phyloP scores from a whole-genome alignment of 2,329 filamentous ascomycete species.

The Albophoma yamanashiensis region DNA sequence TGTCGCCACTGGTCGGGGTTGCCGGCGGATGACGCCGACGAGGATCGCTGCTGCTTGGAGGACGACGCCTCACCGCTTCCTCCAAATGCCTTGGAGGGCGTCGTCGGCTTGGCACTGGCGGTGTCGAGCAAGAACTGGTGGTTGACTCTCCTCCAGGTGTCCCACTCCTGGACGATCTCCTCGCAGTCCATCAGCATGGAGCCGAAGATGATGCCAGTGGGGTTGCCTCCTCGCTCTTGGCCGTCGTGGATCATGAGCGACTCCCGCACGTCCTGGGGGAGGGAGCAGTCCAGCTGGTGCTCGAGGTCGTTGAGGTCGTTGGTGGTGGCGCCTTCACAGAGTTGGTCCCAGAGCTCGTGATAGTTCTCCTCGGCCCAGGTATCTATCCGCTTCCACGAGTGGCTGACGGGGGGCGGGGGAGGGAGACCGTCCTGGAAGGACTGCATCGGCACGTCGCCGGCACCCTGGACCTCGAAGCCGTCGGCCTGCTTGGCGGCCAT shows the following conservation, averaged over 20 bases:
- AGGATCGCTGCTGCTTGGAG: slow-evolving; percentile 41
- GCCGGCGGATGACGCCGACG: slow-evolving; percentile 32
- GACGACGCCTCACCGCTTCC: slow-evolving; percentile 58
- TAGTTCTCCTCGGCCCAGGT: slow-evolving; percentile 92
- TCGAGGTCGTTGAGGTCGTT: slow-evolving; percentile 97
- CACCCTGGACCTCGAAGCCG: slow-evolving; percentile 58
- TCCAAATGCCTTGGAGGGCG: slow-evolving; percentile 61
- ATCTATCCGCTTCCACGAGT: slow-evolving; percentile 94
- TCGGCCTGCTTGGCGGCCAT: slow-evolving; percentile 55
- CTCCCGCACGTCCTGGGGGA: slow-evolving; percentile 88
- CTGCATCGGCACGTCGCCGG: slow-evolving; percentile 92
- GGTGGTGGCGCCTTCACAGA: slow-evolving; percentile 81
- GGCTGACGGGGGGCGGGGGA: slow-evolving; percentile 73
- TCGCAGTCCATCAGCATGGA: slow-evolving; percentile 96
- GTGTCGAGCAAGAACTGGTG: slow-evolving; percentile 69
- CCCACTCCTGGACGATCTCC: slow-evolving; percentile 96
- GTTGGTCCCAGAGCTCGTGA: slow-evolving; percentile 84
- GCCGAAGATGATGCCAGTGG: slow-evolving; percentile 87
- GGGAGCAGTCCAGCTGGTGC: slow-evolving; percentile 86
- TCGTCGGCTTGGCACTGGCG: slow-evolving; percentile 45
- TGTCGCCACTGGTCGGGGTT: slow-evolving; percentile 65
- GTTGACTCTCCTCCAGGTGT: slow-evolving; percentile 90
- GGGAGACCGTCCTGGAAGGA: slow-evolving; percentile 86
- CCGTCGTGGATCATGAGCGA: slow-evolving; percentile 87
- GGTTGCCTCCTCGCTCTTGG: slow-evolving; percentile 86